Conservation (phyloP, 2,329 filamentous ascomycete species). For the Colletotrichum spaethianum region DNA sequence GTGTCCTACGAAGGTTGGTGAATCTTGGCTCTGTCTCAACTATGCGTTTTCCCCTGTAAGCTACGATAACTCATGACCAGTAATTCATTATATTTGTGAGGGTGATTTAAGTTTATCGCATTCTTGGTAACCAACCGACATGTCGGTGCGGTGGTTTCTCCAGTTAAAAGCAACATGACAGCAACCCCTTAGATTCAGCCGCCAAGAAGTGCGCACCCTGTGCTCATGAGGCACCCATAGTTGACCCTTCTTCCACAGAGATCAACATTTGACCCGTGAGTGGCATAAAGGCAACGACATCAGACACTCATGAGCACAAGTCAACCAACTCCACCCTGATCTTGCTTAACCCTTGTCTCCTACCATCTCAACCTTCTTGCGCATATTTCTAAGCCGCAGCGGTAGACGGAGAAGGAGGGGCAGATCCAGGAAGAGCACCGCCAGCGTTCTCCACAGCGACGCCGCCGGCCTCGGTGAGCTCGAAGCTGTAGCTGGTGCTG, state of each 20-base stretch:
- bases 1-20: not conserved
- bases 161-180: not conserved
- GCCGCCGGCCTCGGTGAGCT: conserved; percentile 18
- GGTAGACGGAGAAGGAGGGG: not conserved
- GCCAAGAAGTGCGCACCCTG: too few relatives aligned
- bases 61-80: too few relatives aligned
- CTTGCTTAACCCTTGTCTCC: not conserved
- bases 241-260: not conserved
- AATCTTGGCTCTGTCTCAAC: not conserved
- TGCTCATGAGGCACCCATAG: too few relatives aligned
- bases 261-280: not conserved
- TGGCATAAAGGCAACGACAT: not conserved
- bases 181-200: not conserved
- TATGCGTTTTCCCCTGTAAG: not conserved
- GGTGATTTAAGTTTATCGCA: not conserved
- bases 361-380: not conserved
- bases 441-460: conserved; percentile 8
- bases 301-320: not conserved
- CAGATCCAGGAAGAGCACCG: conserved; percentile 11
- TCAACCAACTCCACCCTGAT: not conserved
- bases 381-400: not conserved
- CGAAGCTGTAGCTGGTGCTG: conserved; percentile 20
- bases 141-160: not conserved
- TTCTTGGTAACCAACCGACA: not conserved
- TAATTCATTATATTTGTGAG: not conserved